Percentiles rank a stretch among this genome's conserved stretches.
These are phyloP conservation scores for Halenospora varia DNA, from an alignment of 495 filamentous ascomycete genomes.

Conservation along the genomic window DNA sequence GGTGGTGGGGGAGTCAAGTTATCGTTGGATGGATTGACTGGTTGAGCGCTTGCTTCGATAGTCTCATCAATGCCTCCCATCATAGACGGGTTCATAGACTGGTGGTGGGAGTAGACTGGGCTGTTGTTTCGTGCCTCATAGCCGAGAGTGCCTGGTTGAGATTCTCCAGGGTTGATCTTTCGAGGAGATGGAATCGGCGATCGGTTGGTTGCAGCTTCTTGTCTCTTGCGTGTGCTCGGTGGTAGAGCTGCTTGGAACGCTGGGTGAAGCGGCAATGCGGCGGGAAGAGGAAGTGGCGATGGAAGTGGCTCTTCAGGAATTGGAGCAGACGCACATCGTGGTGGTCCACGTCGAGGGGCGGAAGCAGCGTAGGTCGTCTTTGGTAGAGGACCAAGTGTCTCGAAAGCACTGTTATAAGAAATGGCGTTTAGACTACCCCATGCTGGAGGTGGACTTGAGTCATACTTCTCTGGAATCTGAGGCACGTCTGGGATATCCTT, in stretches of 20 bases:
- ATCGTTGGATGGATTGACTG: slow-evolving; percentile 29
- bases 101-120: slow-evolving; percentile 13
- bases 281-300: slow-evolving; percentile 34
- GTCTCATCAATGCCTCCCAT: slow-evolving; percentile 63
- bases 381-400: slow-evolving; percentile 38
- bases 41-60: slow-evolving; percentile 41
- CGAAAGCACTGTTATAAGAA: slow-evolving; percentile 28
- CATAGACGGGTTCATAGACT: slow-evolving; percentile 22
- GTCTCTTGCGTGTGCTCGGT: slow-evolving; percentile 34
- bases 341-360: slow-evolving; percentile 53
- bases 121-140: slow-evolving; percentile 24
- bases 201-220: slow-evolving; percentile 3
- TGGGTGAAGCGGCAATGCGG: slow-evolving; percentile 50
- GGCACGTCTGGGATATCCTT: slow-evolving; percentile 61
- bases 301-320: slow-evolving; percentile 52
- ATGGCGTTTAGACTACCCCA: slow-evolving; percentile 25
- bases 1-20: slow-evolving; percentile 47
- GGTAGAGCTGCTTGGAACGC: slow-evolving; percentile 52
- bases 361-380: slow-evolving; percentile 61
- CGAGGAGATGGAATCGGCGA: slow-evolving; percentile 26
- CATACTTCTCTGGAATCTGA: slow-evolving; percentile 54
- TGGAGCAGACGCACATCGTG: slow-evolving; percentile 71
- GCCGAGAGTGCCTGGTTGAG: slow-evolving; percentile 24
- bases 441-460: slow-evolving; percentile 26
- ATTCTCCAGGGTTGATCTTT: slow-evolving; percentile 37